Conservation (phyloP, 2,329 filamentous ascomycete species). For the Nothomitra cinnamomea region DNA sequence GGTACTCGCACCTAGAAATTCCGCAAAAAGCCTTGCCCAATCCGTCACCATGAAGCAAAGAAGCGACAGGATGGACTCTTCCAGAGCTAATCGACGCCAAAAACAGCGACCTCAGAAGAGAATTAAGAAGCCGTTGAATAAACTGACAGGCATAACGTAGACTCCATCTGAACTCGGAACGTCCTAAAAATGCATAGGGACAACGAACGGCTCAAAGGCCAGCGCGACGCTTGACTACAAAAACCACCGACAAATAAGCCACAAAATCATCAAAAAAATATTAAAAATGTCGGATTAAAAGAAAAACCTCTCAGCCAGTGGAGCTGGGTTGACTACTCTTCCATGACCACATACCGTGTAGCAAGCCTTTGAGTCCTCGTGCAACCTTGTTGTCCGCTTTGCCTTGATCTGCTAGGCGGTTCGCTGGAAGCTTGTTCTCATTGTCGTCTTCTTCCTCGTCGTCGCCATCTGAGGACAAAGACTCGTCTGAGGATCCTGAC, state of each 20-base stretch:
- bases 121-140: no score
- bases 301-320: neutral
- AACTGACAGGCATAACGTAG: no score
- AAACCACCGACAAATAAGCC: neutral
- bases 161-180: no score
- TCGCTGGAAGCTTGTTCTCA: neutral
- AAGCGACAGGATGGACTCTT: no score
- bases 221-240: constrained; percentile 1
- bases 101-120: no score
- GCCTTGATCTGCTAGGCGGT: neutral
- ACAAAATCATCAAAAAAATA: neutral
- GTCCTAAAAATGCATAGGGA: no score
- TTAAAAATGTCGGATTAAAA: neutral
- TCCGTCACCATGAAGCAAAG: no score
- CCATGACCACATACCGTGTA: neutral
- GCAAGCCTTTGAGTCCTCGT: constrained; percentile 1
- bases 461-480: neutral
- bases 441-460: neutral
- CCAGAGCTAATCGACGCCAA: no score
- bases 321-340: neutral
- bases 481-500: neutral
- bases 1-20: no score
- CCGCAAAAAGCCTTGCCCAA: no score
- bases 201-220: neutral
- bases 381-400: neutral